A percentile compares a stretch with the other conserved stretches of the same genome.
phyloP scores from a whole-genome alignment of 176 grass and related monocot species.

The Saccharum spontaneum region DNA sequence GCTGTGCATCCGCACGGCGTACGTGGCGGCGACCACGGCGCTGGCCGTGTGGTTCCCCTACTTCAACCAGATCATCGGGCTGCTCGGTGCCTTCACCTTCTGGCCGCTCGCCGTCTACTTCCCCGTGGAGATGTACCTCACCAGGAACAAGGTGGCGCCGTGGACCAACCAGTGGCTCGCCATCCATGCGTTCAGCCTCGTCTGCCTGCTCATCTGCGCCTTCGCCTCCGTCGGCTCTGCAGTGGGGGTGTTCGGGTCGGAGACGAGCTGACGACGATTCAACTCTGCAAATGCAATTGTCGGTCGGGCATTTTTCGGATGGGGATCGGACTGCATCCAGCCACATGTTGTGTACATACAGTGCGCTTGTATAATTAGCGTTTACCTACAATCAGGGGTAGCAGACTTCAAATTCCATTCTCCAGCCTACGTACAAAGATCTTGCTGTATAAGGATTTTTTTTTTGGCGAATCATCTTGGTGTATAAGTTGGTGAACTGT shows the following conservation, averaged over 20 bases:
- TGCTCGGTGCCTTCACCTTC: slow-evolving; percentile 70
- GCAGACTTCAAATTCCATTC: background rate
- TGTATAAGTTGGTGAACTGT: background rate
- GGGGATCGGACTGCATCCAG: no score
- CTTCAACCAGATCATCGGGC: slow-evolving; percentile 78
- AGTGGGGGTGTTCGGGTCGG: slow-evolving; percentile 49
- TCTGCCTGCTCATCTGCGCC: slow-evolving; percentile 43
- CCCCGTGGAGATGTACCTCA: slow-evolving; percentile 88
- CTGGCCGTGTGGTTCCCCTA: slow-evolving; percentile 74
- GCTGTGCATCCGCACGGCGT: slow-evolving; percentile 59
- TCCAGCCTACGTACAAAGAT: background rate
- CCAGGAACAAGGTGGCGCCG: slow-evolving; percentile 47
- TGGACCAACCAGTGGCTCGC: slow-evolving; percentile 59
- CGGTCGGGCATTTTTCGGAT: background rate
- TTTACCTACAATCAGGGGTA: background rate
- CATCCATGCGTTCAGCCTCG: slow-evolving; percentile 46
- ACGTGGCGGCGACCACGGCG: slow-evolving; percentile 60
- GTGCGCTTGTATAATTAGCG: background rate
- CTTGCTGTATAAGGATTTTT: background rate
- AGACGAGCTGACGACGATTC: slow-evolving; percentile 14
- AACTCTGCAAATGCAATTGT: background rate
- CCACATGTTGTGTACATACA: background rate
- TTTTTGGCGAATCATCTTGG: background rate
- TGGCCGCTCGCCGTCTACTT: slow-evolving; percentile 74
- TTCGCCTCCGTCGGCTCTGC: slow-evolving; percentile 73